Base-by-base conservation (phyloP, 169 alveolate species). In the Amoebophrya sp. region DNA sequence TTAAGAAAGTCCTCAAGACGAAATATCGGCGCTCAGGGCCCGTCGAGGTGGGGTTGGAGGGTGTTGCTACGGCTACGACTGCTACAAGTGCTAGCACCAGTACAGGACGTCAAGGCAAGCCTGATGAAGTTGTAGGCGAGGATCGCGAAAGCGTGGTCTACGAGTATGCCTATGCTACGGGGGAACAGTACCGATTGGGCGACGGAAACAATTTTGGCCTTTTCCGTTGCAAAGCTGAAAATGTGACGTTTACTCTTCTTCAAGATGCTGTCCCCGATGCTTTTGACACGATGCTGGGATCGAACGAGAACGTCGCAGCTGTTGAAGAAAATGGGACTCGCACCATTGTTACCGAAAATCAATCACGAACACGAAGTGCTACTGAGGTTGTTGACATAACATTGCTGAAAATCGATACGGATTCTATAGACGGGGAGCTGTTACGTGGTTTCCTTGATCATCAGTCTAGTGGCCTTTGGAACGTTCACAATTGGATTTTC, bases 1-100 rank as follows among this genome's bases (percentile, higher is more conserved):
- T 65, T 29, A 65, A 65, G n/a, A 65, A 65, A 36, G 83, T 65
- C 1, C 83, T 65, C 83, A 65, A 26, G 83, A 65, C 83, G 83
- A 65, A 18, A 36, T 18, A 65, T 36, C n/a, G 23, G 76, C 10
- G 76, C 76, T 53, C 76, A 53, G 76, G 76, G n/a, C n/a, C 10
- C n/a, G 23, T 53, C n/a, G 76, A 53, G 76, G 76, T 53, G 10
- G 76, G n/a, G 76, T n/a, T n/a, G n/a, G 65, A 47, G 65, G 18
- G 29, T 12, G 18, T 12, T 12, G 65, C 65, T 6, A 47, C 65
- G 65, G 65, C 65, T 12, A 12, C 65, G 18, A 12, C 65, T 18
- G 18, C 29, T 47, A 6, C 29, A 47, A 47, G 65, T 47, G 65
- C 65, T 6, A 18, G 65, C 65, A 26, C 83, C n/a, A 6, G 83